Evolutionary conservation across 2,329 filamentous ascomycete species (phyloP).

Genomic region (Moelleriella libera): DNA sequence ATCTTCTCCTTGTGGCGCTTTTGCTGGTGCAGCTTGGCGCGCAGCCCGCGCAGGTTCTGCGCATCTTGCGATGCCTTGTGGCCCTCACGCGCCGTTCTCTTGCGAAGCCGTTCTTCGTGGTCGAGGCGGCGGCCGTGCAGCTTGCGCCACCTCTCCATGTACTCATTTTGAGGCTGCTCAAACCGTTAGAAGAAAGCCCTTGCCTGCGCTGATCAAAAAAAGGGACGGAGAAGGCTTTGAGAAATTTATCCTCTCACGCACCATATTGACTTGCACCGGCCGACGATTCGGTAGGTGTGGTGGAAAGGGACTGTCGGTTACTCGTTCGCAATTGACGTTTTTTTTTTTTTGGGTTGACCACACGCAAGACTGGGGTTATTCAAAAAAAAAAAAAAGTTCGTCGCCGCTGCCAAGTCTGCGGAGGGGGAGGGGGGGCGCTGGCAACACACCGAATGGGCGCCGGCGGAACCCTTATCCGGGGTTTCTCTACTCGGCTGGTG

Average conservation of each 20-base stretch:
- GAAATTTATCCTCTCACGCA: background rate
- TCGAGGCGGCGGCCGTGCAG: conserved; percentile 45
- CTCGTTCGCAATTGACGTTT: background rate
- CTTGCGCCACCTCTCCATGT: conserved; percentile 61
- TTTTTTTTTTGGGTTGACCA: background rate
- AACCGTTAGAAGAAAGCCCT: background rate
- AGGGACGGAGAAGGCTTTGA: too few relatives aligned
- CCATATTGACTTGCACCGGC: conserved; percentile 2
- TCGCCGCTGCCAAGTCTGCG: background rate
- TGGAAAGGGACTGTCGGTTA: background rate
- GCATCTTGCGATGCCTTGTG: conserved; percentile 83
- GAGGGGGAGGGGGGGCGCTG: background rate
- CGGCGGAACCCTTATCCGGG: conserved; percentile 21
- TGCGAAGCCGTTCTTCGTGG: conserved; percentile 79
- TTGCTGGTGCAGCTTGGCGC: conserved; percentile 88
- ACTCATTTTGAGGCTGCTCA: conserved; percentile 60
- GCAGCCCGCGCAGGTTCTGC: conserved; percentile 81
- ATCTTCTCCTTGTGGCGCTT: conserved; percentile 96
- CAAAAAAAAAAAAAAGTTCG: too few relatives aligned
- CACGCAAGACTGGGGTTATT: too few relatives aligned
- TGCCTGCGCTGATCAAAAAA: too few relatives aligned
- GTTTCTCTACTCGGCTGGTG: background rate
- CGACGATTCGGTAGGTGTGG: too few relatives aligned
- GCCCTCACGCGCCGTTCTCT: conserved; percentile 74
- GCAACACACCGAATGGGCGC: conserved; percentile 7